Percentiles rank a stretch among this genome's conserved stretches.
Conservation (phyloP, 805 yeast species). For the Barnettozyma sp. region DNA sequence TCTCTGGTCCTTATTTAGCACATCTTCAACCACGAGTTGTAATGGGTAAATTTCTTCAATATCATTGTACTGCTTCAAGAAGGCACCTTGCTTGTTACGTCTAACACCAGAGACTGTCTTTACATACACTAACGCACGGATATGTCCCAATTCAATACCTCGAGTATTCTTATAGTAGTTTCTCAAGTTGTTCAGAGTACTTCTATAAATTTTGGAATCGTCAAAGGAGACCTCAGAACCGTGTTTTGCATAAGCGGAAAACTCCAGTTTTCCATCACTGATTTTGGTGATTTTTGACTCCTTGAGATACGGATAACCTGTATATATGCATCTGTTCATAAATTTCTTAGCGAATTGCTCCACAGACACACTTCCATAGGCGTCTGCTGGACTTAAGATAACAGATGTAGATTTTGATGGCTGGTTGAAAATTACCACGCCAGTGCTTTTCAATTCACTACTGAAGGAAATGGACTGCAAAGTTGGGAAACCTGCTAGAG, state of each 20-base stretch:
- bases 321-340: conserved; percentile 57
- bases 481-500: conserved; percentile 88
- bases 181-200: conserved; percentile 33
- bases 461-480: conserved; percentile 62
- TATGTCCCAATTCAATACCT: conserved; percentile 54
- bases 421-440: conserved; percentile 72
- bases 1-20: conserved; percentile 68
- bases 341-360: conserved; percentile 61
- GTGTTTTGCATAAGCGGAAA: conserved; percentile 26
- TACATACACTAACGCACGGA: conserved; percentile 61
- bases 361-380: conserved; percentile 46
- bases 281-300: conserved; percentile 70
- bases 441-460: conserved; percentile 46
- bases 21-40: conserved; percentile 71
- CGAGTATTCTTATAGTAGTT: conserved; percentile 41
- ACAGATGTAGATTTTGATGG: conserved; percentile 82
- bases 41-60: conserved; percentile 59
- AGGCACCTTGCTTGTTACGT: conserved; percentile 66
- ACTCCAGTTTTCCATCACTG: conserved; percentile 45
- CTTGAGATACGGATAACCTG: conserved; percentile 85
- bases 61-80: conserved; percentile 59
- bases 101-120: conserved; percentile 70
- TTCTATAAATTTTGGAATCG: conserved; percentile 41
- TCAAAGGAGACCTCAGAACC: conserved; percentile 38
- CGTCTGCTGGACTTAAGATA: conserved; percentile 53